Evolutionary conservation across 2,329 filamentous ascomycete species (phyloP).

Genomic region (Zasmidium cellare): DNA sequence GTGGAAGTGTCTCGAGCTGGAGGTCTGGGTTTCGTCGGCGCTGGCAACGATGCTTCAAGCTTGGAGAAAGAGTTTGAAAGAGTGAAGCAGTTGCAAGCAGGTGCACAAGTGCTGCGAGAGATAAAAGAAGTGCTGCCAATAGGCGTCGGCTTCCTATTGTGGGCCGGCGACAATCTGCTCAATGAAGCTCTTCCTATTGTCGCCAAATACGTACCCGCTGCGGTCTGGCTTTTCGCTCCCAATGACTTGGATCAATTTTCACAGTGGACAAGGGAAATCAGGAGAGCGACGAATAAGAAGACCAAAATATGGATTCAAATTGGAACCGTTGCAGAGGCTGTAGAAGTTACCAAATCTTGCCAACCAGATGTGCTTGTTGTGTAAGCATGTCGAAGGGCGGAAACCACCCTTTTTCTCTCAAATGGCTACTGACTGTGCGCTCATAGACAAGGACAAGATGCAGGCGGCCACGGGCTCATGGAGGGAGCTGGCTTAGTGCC

Average conservation of each 20-base stretch:
- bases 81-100: constrained; percentile 26
- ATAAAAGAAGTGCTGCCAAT: constrained; percentile 46
- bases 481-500: constrained; percentile 56
- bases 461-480: constrained; percentile 63
- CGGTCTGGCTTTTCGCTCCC: constrained; percentile 69
- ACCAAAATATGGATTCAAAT: constrained; percentile 61
- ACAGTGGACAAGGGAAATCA: constrained; percentile 34
- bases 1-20: constrained; percentile 59
- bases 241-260: constrained; percentile 40
- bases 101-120: constrained; percentile 20
- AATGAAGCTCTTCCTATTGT: constrained; percentile 54
- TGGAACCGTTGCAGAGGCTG: constrained; percentile 59
- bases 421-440: too few species aligned
- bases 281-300: constrained; percentile 34
- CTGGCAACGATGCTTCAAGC: constrained; percentile 42
- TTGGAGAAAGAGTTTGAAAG: constrained; percentile 35
- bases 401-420: too few species aligned
- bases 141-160: constrained; percentile 64
- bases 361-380: constrained; percentile 60
- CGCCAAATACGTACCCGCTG: constrained; percentile 50
- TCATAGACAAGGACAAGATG: constrained; percentile 58
- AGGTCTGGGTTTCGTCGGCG: constrained; percentile 50
- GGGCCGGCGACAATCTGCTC: constrained; percentile 42
- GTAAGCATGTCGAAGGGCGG: too few species aligned
- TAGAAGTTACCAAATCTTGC: constrained; percentile 49